phyloP scores from a whole-genome alignment of 129 eudicot species.

The Tanacetum coccineum region DNA sequence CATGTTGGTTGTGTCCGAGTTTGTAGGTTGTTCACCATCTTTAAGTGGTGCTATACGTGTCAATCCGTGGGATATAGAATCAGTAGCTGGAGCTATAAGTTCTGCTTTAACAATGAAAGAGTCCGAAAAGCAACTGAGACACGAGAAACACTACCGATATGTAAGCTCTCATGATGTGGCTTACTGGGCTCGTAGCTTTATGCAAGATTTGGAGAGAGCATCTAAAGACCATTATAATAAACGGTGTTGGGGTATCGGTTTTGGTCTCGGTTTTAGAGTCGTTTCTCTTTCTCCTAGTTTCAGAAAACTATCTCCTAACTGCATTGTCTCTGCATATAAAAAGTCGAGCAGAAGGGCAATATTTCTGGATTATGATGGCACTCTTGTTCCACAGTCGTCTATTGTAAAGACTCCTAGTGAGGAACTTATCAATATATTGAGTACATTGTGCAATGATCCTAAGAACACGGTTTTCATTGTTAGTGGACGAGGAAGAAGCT shows the following conservation, averaged over 20 bases:
- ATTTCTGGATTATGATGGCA: slow-evolving; percentile 84
- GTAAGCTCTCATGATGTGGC: slow-evolving; percentile 81
- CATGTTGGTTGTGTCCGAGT: slow-evolving; percentile 81
- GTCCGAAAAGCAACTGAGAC: slow-evolving; percentile 58
- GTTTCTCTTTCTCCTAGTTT: slow-evolving; percentile 68
- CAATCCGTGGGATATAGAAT: slow-evolving; percentile 83
- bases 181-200: slow-evolving; percentile 77
- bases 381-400: slow-evolving; percentile 58
- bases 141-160: slow-evolving; percentile 73
- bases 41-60: slow-evolving; percentile 92
- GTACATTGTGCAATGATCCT: slow-evolving; percentile 59
- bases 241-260: slow-evolving; percentile 80
- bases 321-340: slow-evolving; percentile 59
- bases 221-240: slow-evolving; percentile 59
- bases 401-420: slow-evolving; percentile 51
- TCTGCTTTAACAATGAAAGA: slow-evolving; percentile 55
- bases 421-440: slow-evolving; percentile 49
- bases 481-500: slow-evolving; percentile 71
- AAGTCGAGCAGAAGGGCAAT: slow-evolving; percentile 62
- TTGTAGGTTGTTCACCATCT: slow-evolving; percentile 88
- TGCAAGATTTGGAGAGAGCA: slow-evolving; percentile 74
- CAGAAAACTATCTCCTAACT: slow-evolving; percentile 50
- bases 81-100: slow-evolving; percentile 71
- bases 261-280: slow-evolving; percentile 68
- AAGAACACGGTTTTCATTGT: slow-evolving; percentile 77